Evolutionary conservation across 1,284 basidiomycete species (phyloP).

Genomic region (Hemileia vastatrix): DNA sequence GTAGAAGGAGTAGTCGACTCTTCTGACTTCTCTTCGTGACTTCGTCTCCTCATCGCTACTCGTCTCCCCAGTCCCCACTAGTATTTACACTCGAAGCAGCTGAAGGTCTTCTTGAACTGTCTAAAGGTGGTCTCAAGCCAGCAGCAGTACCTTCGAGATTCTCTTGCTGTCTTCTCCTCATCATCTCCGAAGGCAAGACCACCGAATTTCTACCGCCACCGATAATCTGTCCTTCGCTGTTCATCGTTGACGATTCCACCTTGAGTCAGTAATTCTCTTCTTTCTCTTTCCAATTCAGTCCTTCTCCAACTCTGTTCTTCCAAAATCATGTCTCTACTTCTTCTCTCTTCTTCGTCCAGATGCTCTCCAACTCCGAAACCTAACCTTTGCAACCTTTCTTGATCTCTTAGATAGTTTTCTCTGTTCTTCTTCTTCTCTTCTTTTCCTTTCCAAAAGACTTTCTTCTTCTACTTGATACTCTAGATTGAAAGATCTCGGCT

Average conservation of each 20-base stretch:
- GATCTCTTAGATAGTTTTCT: not conserved
- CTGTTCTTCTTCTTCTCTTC: not conserved
- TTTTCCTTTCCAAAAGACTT: not conserved
- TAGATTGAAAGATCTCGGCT: slow-evolving; percentile 6
- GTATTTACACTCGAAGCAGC: not conserved
- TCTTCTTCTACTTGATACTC: not conserved
- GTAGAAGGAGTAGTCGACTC: no score
- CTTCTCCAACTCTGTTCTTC: not conserved
- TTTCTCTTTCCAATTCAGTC: not conserved
- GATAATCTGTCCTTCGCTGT: no score
- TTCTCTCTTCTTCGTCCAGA: not conserved
- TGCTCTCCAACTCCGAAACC: not conserved
- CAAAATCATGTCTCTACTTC: not conserved
- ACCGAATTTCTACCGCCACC: not conserved
- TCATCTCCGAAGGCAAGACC: not conserved
- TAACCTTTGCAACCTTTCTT: not conserved
- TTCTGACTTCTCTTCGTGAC: no score
- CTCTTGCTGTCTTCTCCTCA: not conserved
- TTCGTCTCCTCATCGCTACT: not conserved
- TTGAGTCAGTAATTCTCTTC: not conserved
- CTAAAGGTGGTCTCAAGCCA: not conserved
- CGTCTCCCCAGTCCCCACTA: not conserved
- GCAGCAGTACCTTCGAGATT: not conserved
- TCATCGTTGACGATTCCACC: no score
- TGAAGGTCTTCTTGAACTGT: not conserved